phyloP scores from a whole-genome alignment of 208 protist species.

The Trypanosoma grayi region DNA sequence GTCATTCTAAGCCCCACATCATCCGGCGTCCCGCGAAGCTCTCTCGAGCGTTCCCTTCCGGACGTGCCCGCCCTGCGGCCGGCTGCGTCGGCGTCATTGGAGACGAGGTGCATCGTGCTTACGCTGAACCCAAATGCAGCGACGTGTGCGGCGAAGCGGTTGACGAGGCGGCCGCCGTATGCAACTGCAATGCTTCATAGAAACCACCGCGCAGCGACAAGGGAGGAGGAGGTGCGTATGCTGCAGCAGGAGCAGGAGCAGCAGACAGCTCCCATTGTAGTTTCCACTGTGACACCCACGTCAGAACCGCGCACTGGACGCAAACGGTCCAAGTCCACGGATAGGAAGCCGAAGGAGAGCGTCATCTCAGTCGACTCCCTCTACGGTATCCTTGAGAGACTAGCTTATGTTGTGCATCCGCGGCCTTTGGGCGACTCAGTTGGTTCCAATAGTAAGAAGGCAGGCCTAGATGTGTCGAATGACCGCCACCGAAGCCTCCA shows the following conservation, averaged over 20 bases:
- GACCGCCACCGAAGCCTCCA: background rate
- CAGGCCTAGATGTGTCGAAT: background rate
- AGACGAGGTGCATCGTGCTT: constrained; percentile 25
- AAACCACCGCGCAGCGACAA: background rate
- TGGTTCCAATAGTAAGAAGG: constrained; percentile 1
- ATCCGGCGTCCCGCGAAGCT: background rate
- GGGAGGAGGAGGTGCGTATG: background rate
- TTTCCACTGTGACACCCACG: background rate
- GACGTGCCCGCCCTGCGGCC: background rate
- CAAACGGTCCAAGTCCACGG: background rate
- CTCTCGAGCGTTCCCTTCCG: background rate
- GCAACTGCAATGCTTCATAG: background rate
- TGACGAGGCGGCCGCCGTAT: constrained; percentile 11
- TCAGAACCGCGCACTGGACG: background rate
- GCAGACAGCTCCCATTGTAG: background rate
- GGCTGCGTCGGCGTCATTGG: background rate
- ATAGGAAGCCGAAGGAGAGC: background rate
- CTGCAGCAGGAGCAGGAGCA: no score
- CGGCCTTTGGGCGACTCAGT: background rate
- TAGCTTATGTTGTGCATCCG: constrained; percentile 21
- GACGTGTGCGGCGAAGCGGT: constrained; percentile 23
- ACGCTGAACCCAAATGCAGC: constrained; percentile 16
- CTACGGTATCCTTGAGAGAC: constrained; percentile 21
- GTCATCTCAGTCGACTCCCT: constrained; percentile 18
- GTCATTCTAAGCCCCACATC: background rate